Conservation (phyloP, 768 basidiomycete species). For the Phlegmacium glaucopus region DNA sequence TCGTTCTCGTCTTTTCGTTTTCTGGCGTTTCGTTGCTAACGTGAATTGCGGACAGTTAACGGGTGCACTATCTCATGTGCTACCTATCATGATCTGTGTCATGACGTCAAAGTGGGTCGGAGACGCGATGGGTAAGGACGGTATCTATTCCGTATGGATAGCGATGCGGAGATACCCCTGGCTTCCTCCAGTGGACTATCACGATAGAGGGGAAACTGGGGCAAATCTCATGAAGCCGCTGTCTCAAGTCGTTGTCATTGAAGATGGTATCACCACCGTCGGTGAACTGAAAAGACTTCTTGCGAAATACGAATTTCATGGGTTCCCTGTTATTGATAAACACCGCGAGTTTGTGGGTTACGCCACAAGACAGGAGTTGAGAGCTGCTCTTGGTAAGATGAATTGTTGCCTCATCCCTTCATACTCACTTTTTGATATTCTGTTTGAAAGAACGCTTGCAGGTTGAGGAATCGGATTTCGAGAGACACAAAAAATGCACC, state of each 20-base stretch:
- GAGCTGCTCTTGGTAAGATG: conserved; percentile 31
- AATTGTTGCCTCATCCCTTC: neutral
- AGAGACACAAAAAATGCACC: conserved; percentile 34
- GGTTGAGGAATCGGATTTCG: conserved; percentile 24
- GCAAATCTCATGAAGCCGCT: conserved; percentile 57
- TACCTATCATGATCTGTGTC: conserved; percentile 78
- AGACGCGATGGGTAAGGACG: conserved; percentile 65
- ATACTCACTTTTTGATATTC: too few species aligned
- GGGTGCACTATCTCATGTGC: conserved; percentile 75
- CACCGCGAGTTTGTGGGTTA: conserved; percentile 54
- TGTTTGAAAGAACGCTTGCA: conserved; percentile 23
- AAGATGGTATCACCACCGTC: conserved; percentile 45
- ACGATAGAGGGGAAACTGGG: conserved; percentile 62
- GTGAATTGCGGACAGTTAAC: conserved; percentile 46
- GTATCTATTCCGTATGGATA: conserved; percentile 72
- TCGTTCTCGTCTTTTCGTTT: neutral
- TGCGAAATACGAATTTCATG: conserved; percentile 45
- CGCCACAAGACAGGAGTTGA: conserved; percentile 54
- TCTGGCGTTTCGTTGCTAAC: neutral
- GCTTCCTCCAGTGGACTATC: conserved; percentile 63
- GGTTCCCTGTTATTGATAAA: conserved; percentile 60
- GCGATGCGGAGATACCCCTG: conserved; percentile 69
- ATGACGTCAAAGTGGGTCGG: conserved; percentile 78
- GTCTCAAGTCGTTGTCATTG: conserved; percentile 46
- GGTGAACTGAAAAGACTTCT: conserved; percentile 51